These are phyloP conservation scores for Pythium grandisporangium DNA, from an alignment of 352 stramenopile species.

Conservation along the genomic window DNA sequence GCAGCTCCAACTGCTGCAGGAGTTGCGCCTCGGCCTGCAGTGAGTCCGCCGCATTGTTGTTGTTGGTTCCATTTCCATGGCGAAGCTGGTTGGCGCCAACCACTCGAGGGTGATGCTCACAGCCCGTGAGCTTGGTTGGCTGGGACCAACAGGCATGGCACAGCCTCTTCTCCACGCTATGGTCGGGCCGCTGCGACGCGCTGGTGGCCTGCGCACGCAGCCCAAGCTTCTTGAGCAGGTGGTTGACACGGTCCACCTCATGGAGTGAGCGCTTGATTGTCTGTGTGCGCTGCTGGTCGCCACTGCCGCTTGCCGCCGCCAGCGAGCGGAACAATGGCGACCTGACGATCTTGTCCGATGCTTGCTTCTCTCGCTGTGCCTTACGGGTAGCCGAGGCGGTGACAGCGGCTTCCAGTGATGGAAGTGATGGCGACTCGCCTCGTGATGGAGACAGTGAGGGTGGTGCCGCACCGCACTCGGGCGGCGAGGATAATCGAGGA, in stretches of 20 bases:
- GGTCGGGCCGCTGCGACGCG: slow-evolving; percentile 32
- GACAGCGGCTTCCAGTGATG: slow-evolving; percentile 15
- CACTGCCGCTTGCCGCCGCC: slow-evolving; percentile 13
- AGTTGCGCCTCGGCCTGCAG: slow-evolving; percentile 47
- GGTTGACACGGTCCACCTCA: slow-evolving; percentile 63
- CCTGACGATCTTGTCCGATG: slow-evolving; percentile 47
- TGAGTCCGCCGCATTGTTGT: slow-evolving; percentile 26
- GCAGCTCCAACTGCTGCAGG: slow-evolving; percentile 37
- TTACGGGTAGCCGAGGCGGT: slow-evolving; percentile 10
- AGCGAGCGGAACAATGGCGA: slow-evolving; percentile 73
- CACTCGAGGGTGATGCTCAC: slow-evolving; percentile 44
- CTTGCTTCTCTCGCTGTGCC: slow-evolving; percentile 15
- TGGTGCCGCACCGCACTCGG: no score
- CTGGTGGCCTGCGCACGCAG: slow-evolving; percentile 32
- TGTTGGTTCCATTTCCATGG: no score
- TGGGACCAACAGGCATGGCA: slow-evolving; percentile 72
- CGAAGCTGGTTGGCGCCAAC: slow-evolving; percentile 11
- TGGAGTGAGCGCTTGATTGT: slow-evolving; percentile 50
- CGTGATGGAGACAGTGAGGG: background rate
- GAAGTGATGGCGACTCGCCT: slow-evolving; percentile 10
- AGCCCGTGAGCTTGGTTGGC: slow-evolving; percentile 47
- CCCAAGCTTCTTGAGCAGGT: slow-evolving; percentile 62
- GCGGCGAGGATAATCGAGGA: background rate
- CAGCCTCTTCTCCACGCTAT: slow-evolving; percentile 70
- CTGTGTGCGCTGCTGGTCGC: slow-evolving; percentile 18